Evolutionary conservation across 768 basidiomycete genomes (phyloP).

Genomic region (Lentinula guzmanii): DNA sequence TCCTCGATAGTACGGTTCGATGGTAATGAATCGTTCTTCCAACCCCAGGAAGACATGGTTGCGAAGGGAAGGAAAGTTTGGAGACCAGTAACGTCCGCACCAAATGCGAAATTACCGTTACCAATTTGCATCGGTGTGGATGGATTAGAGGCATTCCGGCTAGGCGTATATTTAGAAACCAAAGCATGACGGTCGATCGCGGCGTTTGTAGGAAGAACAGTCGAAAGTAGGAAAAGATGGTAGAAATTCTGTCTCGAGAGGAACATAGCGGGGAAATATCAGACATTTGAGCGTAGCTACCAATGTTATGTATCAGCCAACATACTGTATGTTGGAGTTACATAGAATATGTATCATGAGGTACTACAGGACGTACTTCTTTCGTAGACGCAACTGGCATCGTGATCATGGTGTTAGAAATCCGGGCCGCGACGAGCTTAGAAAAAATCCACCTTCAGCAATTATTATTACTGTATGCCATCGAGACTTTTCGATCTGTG

Average conservation of each 20-base stretch:
- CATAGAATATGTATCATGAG: neutral
- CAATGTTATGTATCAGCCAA: neutral
- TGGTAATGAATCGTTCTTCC: constrained; percentile 55
- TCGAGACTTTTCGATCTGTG: no score
- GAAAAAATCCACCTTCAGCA: no score
- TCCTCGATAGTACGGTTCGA: constrained; percentile 33
- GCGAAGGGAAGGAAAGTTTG: constrained; percentile 53
- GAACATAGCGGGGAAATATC: neutral
- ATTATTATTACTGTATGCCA: no score
- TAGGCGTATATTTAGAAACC: constrained; percentile 45
- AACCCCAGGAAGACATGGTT: constrained; percentile 54
- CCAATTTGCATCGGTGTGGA: constrained; percentile 54
- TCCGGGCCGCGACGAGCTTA: no score
- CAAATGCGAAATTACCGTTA: constrained; percentile 59
- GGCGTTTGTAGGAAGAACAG: neutral
- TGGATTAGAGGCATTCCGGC: constrained; percentile 36
- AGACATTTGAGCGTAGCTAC: neutral
- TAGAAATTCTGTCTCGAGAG: neutral
- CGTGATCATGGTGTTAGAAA: no score
- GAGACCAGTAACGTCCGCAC: constrained; percentile 50
- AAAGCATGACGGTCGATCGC: constrained; percentile 38
- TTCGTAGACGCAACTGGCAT: neutral
- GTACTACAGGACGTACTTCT: neutral
- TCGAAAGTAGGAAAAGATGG: neutral
- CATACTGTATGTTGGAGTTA: neutral